These are phyloP conservation scores for Cubamyces sp. DNA, from an alignment of 768 basidiomycete genomes.

Conservation along the genomic window DNA sequence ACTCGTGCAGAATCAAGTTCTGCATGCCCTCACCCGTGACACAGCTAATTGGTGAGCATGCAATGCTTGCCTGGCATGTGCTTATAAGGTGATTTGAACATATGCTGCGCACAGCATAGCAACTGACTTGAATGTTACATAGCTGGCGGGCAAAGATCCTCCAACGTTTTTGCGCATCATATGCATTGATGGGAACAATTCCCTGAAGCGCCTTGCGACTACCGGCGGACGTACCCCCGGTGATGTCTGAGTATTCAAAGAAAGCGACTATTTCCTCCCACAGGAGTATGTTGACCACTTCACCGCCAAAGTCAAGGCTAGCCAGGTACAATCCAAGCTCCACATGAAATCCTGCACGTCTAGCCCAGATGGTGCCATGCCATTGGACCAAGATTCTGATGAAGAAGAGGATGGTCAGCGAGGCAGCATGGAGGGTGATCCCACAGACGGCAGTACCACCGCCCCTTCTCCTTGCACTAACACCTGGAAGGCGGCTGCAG, in stretches of 20 bases:
- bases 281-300: slow-evolving; percentile 35
- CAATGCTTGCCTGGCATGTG: slow-evolving; percentile 43
- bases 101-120: background rate
- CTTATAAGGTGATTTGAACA: slow-evolving; percentile 35
- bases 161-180: slow-evolving; percentile 15
- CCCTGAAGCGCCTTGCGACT: slow-evolving; percentile 31
- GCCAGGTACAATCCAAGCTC: slow-evolving; percentile 18
- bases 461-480: slow-evolving; percentile 31
- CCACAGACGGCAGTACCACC: slow-evolving; percentile 24
- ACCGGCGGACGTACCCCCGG: slow-evolving; percentile 17
- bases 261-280: slow-evolving; percentile 35
- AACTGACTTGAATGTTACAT: background rate
- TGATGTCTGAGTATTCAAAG: slow-evolving; percentile 27
- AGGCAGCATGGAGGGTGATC: slow-evolving; percentile 26
- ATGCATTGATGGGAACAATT: slow-evolving; percentile 27
- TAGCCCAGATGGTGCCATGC: slow-evolving; percentile 2
- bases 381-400: background rate
- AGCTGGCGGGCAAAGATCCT: slow-evolving; percentile 37
- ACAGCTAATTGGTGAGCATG: slow-evolving; percentile 38
- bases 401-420: slow-evolving; percentile 31
- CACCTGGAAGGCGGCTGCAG: slow-evolving; percentile 38
- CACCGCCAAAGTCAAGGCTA: slow-evolving; percentile 35
- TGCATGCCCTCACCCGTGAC: slow-evolving; percentile 33
- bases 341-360: too few relatives aligned
- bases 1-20: slow-evolving; percentile 29